These are phyloP conservation scores for Nicotiana sylvestris DNA, from an alignment of 257 asterid genomes.

Conservation along the genomic window DNA sequence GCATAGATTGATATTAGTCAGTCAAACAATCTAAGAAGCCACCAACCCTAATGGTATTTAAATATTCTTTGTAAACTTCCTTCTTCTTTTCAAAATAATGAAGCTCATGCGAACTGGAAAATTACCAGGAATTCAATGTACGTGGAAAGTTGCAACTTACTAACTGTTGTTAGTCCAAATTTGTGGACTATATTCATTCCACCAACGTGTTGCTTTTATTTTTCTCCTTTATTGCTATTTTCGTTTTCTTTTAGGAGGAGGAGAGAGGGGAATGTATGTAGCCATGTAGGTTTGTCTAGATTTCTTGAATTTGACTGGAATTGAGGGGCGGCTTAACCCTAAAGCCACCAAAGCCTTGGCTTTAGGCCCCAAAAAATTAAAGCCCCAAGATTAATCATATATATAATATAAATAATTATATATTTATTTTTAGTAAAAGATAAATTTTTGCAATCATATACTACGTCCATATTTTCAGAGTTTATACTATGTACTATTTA, in stretches of 20 bases:
- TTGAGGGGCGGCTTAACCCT: no score
- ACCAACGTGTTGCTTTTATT: background rate
- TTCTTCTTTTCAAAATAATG: background rate
- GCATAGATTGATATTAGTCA: background rate
- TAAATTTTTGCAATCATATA: no score
- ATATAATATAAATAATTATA: no score
- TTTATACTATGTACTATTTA: no score
- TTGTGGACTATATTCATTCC: background rate
- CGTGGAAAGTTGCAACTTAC: slow-evolving; percentile 1
- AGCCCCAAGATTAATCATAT: no score
- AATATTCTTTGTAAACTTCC: background rate
- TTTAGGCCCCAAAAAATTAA: no score
- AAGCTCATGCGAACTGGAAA: background rate
- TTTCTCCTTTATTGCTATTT: background rate
- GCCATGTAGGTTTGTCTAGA: background rate
- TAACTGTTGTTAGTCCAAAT: slow-evolving; percentile 3
- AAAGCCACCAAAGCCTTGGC: no score
- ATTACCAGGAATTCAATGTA: background rate
- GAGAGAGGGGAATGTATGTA: background rate
- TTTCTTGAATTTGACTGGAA: background rate
- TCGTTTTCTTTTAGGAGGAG: background rate
- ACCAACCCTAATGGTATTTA: background rate
- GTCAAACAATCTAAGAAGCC: background rate
- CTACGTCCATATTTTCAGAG: no score
- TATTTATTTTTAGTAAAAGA: no score